phyloP scores from a whole-genome alignment of 768 basidiomycete genomes.

The Mycena venus region DNA sequence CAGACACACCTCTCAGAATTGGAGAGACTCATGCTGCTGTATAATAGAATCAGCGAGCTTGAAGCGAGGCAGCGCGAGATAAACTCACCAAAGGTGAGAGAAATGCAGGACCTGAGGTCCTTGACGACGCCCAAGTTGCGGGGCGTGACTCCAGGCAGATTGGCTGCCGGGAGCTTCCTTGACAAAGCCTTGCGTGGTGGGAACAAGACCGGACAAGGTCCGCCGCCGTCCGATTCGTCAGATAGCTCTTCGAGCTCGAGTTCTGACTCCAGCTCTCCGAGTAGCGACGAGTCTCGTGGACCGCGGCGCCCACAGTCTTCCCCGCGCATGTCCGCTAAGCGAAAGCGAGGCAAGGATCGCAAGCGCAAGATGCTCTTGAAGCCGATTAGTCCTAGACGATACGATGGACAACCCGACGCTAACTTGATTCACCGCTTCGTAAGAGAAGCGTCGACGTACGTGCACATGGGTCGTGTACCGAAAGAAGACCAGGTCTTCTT shows the following conservation, averaged over 20 bases:
- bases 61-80: background rate
- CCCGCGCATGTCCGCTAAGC: too few relatives aligned
- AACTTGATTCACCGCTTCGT: too few relatives aligned
- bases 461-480: too few relatives aligned
- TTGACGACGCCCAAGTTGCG: background rate
- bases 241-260: background rate
- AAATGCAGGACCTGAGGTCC: background rate
- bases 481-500: too few relatives aligned
- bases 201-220: background rate
- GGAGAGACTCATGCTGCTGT: background rate
- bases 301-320: too few relatives aligned
- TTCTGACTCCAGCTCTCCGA: background rate
- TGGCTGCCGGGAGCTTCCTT: background rate
- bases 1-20: background rate
- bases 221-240: background rate
- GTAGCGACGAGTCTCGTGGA: background rate
- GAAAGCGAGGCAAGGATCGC: too few relatives aligned
- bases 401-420: too few relatives aligned
- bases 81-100: background rate
- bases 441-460: too few relatives aligned
- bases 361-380: too few relatives aligned
- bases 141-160: background rate
- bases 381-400: too few relatives aligned
- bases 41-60: background rate
- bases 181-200: background rate